A percentile compares a stretch with the other conserved stretches of the same genome.
phyloP scores from a whole-genome alignment of 345 rosid species.

The Acer saccharum region DNA sequence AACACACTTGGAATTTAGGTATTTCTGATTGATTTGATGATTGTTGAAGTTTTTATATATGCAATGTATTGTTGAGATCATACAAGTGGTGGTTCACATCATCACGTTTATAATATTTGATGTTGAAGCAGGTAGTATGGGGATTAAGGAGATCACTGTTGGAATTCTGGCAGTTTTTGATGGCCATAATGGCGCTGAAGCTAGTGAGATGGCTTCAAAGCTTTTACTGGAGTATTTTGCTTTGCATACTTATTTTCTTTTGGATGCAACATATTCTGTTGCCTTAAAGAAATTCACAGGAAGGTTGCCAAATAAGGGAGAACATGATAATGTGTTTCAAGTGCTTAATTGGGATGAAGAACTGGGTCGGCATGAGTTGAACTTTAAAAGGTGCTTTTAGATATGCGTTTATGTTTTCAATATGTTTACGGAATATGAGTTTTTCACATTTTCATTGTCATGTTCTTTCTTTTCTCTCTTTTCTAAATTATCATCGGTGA shows the following conservation, averaged over 20 bases:
- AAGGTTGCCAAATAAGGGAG: slow-evolving; percentile 46
- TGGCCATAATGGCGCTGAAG: slow-evolving; percentile 97
- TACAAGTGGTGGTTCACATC: slow-evolving; percentile 11
- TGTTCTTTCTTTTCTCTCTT: not conserved
- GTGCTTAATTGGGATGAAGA: slow-evolving; percentile 50
- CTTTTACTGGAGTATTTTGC: slow-evolving; percentile 85
- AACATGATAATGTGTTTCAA: slow-evolving; percentile 47
- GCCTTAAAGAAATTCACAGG: slow-evolving; percentile 47
- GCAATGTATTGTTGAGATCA: not conserved
- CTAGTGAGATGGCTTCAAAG: slow-evolving; percentile 95
- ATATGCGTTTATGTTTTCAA: not conserved
- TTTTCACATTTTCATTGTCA: not conserved
- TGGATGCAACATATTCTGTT: slow-evolving; percentile 75
- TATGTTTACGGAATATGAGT: not conserved
- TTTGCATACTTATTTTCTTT: slow-evolving; percentile 81
- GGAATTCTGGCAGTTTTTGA: slow-evolving; percentile 90
- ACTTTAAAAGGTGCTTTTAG: slow-evolving; percentile 51
- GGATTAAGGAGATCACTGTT: slow-evolving; percentile 65
- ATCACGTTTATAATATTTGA: slow-evolving; percentile 19
- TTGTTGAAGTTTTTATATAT: not conserved
- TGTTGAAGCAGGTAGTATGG: slow-evolving; percentile 54
- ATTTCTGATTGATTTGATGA: slow-evolving; percentile 1
- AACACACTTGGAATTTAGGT: slow-evolving; percentile 5
- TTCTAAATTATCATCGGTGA: not conserved
- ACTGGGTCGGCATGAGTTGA: slow-evolving; percentile 45